Evolutionary conservation across 106 monocot species (phyloP), one percentile per base, ranked within the genome.

Genomic region (Triglochin maritima): DNA sequence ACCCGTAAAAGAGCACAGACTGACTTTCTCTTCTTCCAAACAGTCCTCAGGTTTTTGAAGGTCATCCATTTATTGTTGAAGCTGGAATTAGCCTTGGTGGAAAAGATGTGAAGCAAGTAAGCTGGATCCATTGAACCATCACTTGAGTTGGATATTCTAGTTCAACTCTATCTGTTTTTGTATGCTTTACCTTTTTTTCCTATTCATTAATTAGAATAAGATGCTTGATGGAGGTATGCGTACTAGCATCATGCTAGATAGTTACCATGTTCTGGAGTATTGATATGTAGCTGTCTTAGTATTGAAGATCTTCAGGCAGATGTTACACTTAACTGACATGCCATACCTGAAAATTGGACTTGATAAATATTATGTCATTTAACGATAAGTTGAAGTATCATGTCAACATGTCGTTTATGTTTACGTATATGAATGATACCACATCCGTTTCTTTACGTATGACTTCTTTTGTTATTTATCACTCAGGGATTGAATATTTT

Each of bases 51-150:
- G 91, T 96, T 43, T 96, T 96, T 88, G 96, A 96, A 91, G 96
- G 96, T 6, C 96, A 96, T 79, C 96, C 96, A 49, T 96, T 96
- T 69, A 96, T 96, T 41, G 91, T 96, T 64, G 96, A 96, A 88
- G 96, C 91, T 76, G 96, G 96, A 79, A 73, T 96, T 74, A 96
- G 96, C 80, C 62, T 96, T 66, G 96, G 96, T 60, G 96, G 96
- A 57, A 96, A 91, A 73, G 91, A 88, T 84, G 96, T 96, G 50
- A 96, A 91, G 65, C 91, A 96, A 69, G 96, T 86, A 79, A 70
- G 73, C 44, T 63, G 10, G 7, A 68, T 5, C 7, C 49, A 65
- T 68, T 45, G 55, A 45, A 55, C 4, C 67, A 68, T 44, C 56
- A 51, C 3, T 54, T 47, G 4, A 3, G 44, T 10, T 64, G 5